phyloP scores from a whole-genome alignment of 2,329 filamentous ascomycete species.

The Anisogramma anomala region DNA sequence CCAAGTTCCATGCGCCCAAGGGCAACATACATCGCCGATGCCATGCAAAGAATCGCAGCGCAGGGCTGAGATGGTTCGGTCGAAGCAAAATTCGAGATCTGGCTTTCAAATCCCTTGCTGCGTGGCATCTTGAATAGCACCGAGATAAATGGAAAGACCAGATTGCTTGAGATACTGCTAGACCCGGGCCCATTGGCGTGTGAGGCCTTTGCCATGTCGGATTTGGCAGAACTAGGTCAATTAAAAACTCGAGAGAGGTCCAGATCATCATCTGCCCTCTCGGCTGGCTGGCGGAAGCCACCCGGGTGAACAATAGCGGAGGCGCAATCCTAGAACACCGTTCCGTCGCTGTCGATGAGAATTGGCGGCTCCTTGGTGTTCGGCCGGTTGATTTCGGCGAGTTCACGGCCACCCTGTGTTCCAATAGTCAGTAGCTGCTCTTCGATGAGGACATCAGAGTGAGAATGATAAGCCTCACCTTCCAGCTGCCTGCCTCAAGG shows the following conservation, averaged over 20 bases:
- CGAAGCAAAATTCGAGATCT: no score
- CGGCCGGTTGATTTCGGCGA: constrained; percentile 87
- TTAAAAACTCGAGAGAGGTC: not conserved
- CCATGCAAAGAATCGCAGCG: not conserved
- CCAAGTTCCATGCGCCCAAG: no score
- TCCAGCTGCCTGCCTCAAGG: constrained; percentile 94
- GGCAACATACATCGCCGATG: no score
- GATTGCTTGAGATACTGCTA: not conserved
- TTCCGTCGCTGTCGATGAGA: constrained; percentile 90
- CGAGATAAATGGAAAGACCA: not conserved
- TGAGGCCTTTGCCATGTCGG: not conserved
- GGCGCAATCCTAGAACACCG: constrained; percentile 59
- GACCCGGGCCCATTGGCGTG: not conserved
- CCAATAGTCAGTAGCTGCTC: constrained; percentile 3
- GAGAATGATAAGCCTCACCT: constrained; percentile 46
- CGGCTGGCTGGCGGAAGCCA: not conserved
- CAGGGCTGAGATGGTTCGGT: no score
- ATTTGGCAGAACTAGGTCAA: not conserved
- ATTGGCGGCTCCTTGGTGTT: constrained; percentile 97
- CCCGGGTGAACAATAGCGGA: constrained; percentile 1
- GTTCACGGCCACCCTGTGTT: constrained; percentile 71
- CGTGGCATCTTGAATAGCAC: no score
- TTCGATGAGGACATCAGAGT: not conserved
- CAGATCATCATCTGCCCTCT: not conserved
- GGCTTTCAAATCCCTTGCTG: no score